Evolutionary conservation across 768 basidiomycete genomes (phyloP).

Genomic region (Rhodotorula graminis): DNA sequence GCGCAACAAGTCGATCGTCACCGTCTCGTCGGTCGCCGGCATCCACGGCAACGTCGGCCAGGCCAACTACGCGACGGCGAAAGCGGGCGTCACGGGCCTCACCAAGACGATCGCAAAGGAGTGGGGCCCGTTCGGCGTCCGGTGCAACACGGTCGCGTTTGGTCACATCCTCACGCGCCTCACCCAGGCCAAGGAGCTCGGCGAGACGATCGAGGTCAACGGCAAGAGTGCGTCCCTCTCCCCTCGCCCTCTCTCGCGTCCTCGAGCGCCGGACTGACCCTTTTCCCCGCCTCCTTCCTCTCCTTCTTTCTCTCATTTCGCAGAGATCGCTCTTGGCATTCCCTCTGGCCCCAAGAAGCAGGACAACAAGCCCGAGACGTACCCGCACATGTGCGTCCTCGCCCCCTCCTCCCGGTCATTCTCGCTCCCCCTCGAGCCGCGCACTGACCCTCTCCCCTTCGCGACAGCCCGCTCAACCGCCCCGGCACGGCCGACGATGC

Average conservation of each 20-base stretch:
- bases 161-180: conserved; percentile 56
- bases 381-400: conserved; percentile 28
- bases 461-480: conserved; percentile 61
- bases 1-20: conserved; percentile 63
- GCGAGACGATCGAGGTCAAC: conserved; percentile 68
- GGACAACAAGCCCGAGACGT: conserved; percentile 29
- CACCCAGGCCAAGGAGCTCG: conserved; percentile 73
- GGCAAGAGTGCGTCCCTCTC: conserved; percentile 56
- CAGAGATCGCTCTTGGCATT: conserved; percentile 66
- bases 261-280: not conserved
- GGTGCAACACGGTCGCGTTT: conserved; percentile 31
- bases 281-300: not conserved
- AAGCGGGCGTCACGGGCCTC: conserved; percentile 62
- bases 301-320: no score
- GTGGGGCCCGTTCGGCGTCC: conserved; percentile 54
- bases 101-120: conserved; percentile 84
- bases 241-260: not conserved
- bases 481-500: conserved; percentile 71
- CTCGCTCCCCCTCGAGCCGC: no score
- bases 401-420: not conserved
- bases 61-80: conserved; percentile 45
- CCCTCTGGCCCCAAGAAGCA: conserved; percentile 49
- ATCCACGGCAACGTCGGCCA: conserved; percentile 87
- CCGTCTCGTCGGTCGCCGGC: conserved; percentile 66
- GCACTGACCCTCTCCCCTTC: conserved; percentile 11